Evolutionary conservation across 352 stramenopile genomes (phyloP), one percentile per base, ranked within the genome.

Genomic region (Synura sp.): DNA sequence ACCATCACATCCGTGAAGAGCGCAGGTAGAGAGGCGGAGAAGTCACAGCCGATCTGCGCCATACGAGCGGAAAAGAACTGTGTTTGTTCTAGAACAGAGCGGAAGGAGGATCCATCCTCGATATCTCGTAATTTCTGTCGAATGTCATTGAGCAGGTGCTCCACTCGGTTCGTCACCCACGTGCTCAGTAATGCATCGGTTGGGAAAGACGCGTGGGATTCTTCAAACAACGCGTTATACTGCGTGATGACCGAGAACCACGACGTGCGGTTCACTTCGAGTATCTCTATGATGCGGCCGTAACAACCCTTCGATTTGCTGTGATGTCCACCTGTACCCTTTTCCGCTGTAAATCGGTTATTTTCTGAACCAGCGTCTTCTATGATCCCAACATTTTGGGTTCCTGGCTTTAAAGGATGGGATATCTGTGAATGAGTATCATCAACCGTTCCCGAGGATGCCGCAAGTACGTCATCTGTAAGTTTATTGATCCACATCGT

Each of bases 61-160:
- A 90, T 89, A 35, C 81, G 86, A 42, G 79, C 82, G 1, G 87
- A 83, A 78, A 90, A 90, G 73, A 90, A 89, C 3, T 84, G 83
- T 57, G 83, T 83, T 25, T 85, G 81, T 81, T 90, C 87, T 0
- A 90, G 74, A 0, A 85, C 84, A 9, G 53, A 69, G 9, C 53
- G 53, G 5, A 75, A 31, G 84, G 89, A 86, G 14, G 84, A 83
- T 34, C 84, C 85, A 70, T 88, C 85, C 73, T 88, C 81, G 63
- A 88, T 84, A 34, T 82, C 75, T 29, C 70, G 53, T 22, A 85
- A 53, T 17, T 34, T 4, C 25, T 78, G 25, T 70, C 73, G 77
- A 29, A 90, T 70, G 33, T 86, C 83, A 22, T 80, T 81, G 31
- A 90, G 42, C 77, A 89, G 89, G 5, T 82, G 83, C 77, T 88